Base-by-base conservation (phyloP, 23 red algal species). In the Agarophyton chilense region DNA sequence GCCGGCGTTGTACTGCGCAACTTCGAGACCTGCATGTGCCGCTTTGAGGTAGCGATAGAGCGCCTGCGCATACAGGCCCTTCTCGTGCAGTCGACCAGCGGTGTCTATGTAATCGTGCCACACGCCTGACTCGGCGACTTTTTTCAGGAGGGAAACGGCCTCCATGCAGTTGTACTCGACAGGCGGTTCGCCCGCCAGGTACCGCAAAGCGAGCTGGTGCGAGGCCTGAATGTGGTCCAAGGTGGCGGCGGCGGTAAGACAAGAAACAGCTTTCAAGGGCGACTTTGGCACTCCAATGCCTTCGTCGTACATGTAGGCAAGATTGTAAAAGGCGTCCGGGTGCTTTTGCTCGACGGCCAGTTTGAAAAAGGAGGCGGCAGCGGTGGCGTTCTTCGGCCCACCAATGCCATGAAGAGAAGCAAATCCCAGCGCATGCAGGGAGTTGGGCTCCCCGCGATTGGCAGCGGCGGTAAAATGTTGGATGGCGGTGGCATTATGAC, bases 1-100 rank as follows among this genome's bases (percentile, higher is more conserved):
- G 25, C 72, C 95, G 31, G 90, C 84, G 71, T 98, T 98, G 74
- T 94, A 98, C 78, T 98, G 95, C 0, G 86, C 95, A 17, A 92
- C 34, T 51, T 94, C 95, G 25, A 98, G 57, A 16, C 95, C 95
- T 22, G 91, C 95, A 83, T 90, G 85, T 14, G 91, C 95, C 21
- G 95, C 95, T 60, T 92, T 81, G 22, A 90, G 52, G 53, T 90
- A 92, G 19, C 86, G 81, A 47, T 79, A 94, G 19, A 98, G 77
- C 29, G 90, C 95, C 26, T 77, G 62, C 17, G 42, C 71, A 57
- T 92, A 82, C 72, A 80, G 53, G 2, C 68, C 50, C 45, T 65
- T 38, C 63, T 94, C 92, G 40, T 94, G 72, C 1, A 86, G 41
- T 26, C 64, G 86, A 7, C 62, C 79, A 17, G 90, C 95, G 2